A percentile compares a stretch with the other conserved stretches of the same genome.
phyloP scores from a whole-genome alignment of 148 eudicot genomes.

The Rheum nobile region DNA sequence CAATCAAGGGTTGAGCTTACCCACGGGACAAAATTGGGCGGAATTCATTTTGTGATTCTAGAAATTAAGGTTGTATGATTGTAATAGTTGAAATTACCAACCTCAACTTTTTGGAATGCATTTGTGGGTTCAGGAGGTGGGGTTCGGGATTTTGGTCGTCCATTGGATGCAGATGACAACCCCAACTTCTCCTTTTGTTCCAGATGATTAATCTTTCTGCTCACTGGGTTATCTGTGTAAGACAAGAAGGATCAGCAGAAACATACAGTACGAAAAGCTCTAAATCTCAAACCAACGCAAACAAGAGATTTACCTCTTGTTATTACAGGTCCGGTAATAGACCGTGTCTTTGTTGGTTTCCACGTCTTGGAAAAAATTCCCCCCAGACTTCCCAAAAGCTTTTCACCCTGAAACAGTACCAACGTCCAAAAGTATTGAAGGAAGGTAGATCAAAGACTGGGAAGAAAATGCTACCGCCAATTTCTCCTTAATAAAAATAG shows the following conservation, averaged over 20 bases:
- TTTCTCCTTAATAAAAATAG: neutral
- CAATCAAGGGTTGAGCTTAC: neutral
- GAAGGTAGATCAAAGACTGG: neutral
- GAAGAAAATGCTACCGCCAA: neutral
- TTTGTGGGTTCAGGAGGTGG: slow-evolving; percentile 68
- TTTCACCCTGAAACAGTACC: slow-evolving; percentile 56
- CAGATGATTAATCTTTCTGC: slow-evolving; percentile 62
- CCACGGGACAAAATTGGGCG: neutral
- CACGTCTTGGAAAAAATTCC: slow-evolving; percentile 89
- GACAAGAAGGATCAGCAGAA: neutral
- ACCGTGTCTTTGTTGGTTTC: slow-evolving; percentile 76
- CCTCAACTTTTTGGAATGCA: slow-evolving; percentile 90
- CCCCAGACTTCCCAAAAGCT: slow-evolving; percentile 92
- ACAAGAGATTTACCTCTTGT: slow-evolving; percentile 44
- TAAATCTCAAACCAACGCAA: neutral
- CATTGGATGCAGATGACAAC: slow-evolving; percentile 39
- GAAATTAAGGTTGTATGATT: neutral
- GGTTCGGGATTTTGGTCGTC: slow-evolving; percentile 32
- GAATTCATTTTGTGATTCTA: neutral
- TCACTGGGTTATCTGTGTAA: slow-evolving; percentile 52
- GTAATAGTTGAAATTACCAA: slow-evolving; percentile 17
- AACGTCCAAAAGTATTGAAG: neutral
- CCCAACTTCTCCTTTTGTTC: slow-evolving; percentile 85
- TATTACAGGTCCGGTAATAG: slow-evolving; percentile 61
- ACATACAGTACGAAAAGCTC: neutral